Conservation (phyloP, 441 rosid genomes). For the Croton setiger region DNA sequence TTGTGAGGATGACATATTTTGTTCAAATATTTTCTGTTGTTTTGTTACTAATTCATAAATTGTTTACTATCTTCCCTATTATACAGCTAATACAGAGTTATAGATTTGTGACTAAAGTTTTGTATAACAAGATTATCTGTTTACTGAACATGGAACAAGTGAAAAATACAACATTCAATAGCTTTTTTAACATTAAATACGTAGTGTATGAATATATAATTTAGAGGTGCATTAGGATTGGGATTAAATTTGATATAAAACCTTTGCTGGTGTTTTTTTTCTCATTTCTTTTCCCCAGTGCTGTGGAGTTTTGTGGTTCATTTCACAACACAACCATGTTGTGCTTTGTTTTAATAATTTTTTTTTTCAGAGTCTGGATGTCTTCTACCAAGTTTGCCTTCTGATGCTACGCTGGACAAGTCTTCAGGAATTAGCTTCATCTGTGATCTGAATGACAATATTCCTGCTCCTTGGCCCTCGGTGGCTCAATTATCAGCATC, state of each 20-base stretch:
- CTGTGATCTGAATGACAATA: constrained; percentile 93
- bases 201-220: not conserved
- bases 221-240: not conserved
- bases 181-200: no score
- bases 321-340: not conserved
- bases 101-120: no score
- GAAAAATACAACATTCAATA: no score
- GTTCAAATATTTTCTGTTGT: no score
- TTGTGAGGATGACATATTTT: no score
- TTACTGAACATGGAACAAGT: no score
- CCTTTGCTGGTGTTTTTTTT: not conserved
- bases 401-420: constrained; percentile 80
- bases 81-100: no score
- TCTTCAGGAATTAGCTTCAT: constrained; percentile 80
- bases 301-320: not conserved
- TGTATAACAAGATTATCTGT: no score
- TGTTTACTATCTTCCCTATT: no score
- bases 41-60: no score
- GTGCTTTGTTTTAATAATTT: not conserved
- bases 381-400: constrained; percentile 91
- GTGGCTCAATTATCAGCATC: constrained; percentile 52
- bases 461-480: constrained; percentile 97
- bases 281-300: not conserved
- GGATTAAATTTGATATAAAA: not conserved
- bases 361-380: constrained; percentile 68